Evolutionary conservation across 2,329 filamentous ascomycete species (phyloP).

Genomic region (Verticillium alfalfae): DNA sequence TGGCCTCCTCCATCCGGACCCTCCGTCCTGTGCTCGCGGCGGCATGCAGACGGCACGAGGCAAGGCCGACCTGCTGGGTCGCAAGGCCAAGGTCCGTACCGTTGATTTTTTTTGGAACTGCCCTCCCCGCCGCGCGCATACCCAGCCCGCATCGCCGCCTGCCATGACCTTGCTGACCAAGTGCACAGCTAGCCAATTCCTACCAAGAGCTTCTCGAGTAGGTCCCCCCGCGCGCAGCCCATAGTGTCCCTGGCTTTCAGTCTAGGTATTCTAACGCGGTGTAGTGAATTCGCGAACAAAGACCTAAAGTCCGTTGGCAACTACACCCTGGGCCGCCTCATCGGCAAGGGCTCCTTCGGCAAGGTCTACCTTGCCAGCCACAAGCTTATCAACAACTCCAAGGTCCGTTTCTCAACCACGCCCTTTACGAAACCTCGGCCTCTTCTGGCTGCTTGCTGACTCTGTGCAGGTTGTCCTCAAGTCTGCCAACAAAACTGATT

Average conservation of each 20-base stretch:
- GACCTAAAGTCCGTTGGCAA: constrained; percentile 92
- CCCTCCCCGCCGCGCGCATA: background rate
- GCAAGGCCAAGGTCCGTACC: constrained; percentile 52
- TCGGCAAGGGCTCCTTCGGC: constrained; percentile 96
- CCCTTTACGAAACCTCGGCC: background rate
- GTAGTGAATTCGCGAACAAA: constrained; percentile 86
- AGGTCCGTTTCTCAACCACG: constrained; percentile 48
- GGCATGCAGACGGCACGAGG: constrained; percentile 50
- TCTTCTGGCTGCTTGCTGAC: constrained; percentile 1
- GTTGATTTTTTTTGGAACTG: background rate
- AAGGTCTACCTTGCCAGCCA: constrained; percentile 96
- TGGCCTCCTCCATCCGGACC: background rate
- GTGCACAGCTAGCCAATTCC: constrained; percentile 77
- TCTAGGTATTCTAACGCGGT: background rate
- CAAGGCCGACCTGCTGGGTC: constrained; percentile 52
- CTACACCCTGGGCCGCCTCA: constrained; percentile 84
- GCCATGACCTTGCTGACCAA: background rate
- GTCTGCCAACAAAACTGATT: constrained; percentile 91
- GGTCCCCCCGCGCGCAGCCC: constrained; percentile 24
- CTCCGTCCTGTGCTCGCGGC: constrained; percentile 15
- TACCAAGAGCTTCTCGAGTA: constrained; percentile 96
- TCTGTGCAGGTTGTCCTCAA: constrained; percentile 85
- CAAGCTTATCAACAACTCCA: constrained; percentile 97
- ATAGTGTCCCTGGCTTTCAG: no score
- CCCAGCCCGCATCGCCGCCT: constrained; percentile 1